These are phyloP conservation scores for Naumovozyma dairenensis DNA, from an alignment of 805 yeast species.

Conservation along the genomic window DNA sequence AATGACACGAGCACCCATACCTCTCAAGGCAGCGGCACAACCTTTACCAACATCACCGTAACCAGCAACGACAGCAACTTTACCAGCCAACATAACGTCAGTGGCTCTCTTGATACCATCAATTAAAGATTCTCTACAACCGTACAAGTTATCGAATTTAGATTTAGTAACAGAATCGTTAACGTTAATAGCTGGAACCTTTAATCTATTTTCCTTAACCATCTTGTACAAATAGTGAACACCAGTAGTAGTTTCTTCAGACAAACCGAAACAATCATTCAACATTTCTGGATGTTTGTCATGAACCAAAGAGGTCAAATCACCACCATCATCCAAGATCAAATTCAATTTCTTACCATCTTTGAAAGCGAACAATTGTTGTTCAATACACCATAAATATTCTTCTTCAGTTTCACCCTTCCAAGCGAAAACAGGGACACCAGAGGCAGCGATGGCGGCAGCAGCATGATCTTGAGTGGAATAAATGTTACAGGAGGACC, in stretches of 20 bases:
- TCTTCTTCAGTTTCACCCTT: conserved; percentile 99
- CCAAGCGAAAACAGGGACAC: conserved; percentile 99
- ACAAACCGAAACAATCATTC: conserved; percentile 87
- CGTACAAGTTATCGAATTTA: conserved; percentile 98
- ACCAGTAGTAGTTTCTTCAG: conserved; percentile 99
- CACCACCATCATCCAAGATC: conserved; percentile 99
- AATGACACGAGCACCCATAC: conserved; percentile 98
- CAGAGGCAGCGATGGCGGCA: conserved; percentile 98
- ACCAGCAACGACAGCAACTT: conserved; percentile 98
- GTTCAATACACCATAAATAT: conserved; percentile 98
- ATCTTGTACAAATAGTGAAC: conserved; percentile 97
- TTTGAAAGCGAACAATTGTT: conserved; percentile 96
- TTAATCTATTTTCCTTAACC: conserved; percentile 77
- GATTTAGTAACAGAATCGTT: conserved; percentile 98
- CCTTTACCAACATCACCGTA: conserved; percentile 99
- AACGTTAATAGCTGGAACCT: conserved; percentile 98
- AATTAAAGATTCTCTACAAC: conserved; percentile 96
- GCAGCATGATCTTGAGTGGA: conserved; percentile 99
- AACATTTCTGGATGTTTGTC: conserved; percentile 97
- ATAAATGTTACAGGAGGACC: conserved; percentile 99
- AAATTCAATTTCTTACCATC: conserved; percentile 90
- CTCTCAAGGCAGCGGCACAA: conserved; percentile 96
- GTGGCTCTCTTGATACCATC: conserved; percentile 99
- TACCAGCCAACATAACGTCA: conserved; percentile 99
- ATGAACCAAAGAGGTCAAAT: conserved; percentile 92